Evolutionary conservation across 305 asterid genomes (phyloP).

Genomic region (Fraxinus floribunda): DNA sequence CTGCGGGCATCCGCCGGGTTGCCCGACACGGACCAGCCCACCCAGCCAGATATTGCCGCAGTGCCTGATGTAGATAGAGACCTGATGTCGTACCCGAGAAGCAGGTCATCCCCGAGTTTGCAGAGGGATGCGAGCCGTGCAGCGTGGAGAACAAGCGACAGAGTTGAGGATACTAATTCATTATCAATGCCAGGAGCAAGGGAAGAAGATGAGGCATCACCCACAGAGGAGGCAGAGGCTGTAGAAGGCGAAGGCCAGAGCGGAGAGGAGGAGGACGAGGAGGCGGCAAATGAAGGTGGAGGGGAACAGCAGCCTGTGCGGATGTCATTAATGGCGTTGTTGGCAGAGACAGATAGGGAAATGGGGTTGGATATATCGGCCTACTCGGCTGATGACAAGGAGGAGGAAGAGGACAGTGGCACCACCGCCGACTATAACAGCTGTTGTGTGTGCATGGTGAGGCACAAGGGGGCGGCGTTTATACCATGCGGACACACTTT

Average conservation of each 20-base stretch:
- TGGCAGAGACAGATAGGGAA: constrained; percentile 60
- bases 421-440: neutral
- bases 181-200: constrained; percentile 9
- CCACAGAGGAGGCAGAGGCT: neutral
- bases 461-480: constrained; percentile 1
- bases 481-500: constrained; percentile 6
- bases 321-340: constrained; percentile 62
- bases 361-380: constrained; percentile 39
- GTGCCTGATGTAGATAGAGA: neutral
- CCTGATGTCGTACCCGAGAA: neutral
- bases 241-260: constrained; percentile 21
- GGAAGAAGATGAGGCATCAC: neutral
- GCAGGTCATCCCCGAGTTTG: constrained; percentile 14
- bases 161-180: neutral
- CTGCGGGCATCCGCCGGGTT: constrained; percentile 38
- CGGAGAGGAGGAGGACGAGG: constrained; percentile 17
- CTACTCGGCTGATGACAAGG: constrained; percentile 25
- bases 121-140: constrained; percentile 20
- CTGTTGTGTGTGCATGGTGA: constrained; percentile 1
- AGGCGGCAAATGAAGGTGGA: constrained; percentile 21
- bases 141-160: constrained; percentile 12
- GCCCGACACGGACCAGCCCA: constrained; percentile 26
- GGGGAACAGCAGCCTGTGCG: constrained; percentile 42
- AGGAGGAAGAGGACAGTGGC: neutral
- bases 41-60: constrained; percentile 20